These are phyloP conservation scores for Chamaenerion angustifolium DNA, from an alignment of 345 rosid species.

Conservation along the genomic window DNA sequence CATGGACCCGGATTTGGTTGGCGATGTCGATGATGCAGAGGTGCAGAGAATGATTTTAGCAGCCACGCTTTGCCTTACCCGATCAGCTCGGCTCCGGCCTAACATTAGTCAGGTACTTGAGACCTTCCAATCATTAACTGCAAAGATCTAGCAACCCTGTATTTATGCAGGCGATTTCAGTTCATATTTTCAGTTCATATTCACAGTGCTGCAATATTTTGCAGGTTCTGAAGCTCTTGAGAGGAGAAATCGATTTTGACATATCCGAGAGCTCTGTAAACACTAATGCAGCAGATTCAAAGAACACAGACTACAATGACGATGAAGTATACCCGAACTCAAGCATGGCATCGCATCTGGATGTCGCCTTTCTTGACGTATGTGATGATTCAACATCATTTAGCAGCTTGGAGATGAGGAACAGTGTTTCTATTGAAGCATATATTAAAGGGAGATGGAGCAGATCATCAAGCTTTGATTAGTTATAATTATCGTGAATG, in stretches of 20 bases:
- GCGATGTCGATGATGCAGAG: constrained; percentile 37
- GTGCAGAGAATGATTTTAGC: constrained; percentile 64
- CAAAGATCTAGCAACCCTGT: not conserved
- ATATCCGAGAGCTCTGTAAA: constrained; percentile 10
- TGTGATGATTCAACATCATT: constrained; percentile 52
- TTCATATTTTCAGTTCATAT: not conserved
- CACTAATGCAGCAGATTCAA: constrained; percentile 12
- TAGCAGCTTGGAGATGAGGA: constrained; percentile 49
- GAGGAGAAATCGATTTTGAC: constrained; percentile 30
- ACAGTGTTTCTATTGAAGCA: constrained; percentile 29
- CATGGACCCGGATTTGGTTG: constrained; percentile 50
- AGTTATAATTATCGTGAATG: not conserved
- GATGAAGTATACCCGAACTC: constrained; percentile 81
- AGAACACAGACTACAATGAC: constrained; percentile 34
- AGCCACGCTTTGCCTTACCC: constrained; percentile 56
- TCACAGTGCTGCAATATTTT: constrained; percentile 3
- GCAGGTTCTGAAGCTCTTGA: constrained; percentile 51
- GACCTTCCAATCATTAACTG: not conserved
- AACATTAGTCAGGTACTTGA: constrained; percentile 47
- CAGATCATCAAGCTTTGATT: constrained; percentile 49
- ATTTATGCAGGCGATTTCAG: not conserved
- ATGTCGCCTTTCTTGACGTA: constrained; percentile 58
- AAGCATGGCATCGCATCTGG: constrained; percentile 41
- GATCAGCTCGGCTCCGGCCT: constrained; percentile 70
- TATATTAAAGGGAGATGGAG: constrained; percentile 50